Percentiles rank a stretch among this genome's conserved stretches.
These are phyloP conservation scores for Haplosporangium sp. DNA, from an alignment of 371 early-diverging fungal genomes.

Conservation along the genomic window DNA sequence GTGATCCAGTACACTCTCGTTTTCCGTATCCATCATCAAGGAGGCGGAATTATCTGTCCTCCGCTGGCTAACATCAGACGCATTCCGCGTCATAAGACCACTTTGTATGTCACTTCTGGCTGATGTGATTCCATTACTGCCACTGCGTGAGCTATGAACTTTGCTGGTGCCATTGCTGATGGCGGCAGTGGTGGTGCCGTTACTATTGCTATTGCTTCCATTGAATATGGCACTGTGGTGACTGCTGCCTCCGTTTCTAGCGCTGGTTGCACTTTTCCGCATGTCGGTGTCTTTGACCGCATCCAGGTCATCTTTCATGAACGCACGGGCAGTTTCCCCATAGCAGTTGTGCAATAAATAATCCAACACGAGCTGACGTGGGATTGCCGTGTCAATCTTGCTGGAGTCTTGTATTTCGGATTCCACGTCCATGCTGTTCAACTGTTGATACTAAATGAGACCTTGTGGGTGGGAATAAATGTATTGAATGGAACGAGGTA, in stretches of 20 bases:
- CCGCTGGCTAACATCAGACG: conserved; percentile 28
- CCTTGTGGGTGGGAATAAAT: not conserved
- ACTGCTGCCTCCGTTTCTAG: not conserved
- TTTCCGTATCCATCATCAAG: conserved; percentile 30
- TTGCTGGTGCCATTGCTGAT: not conserved
- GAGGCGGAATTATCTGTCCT: conserved; percentile 14
- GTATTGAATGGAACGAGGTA: not conserved
- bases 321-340: conserved; percentile 71
- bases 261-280: conserved; percentile 4
- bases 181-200: conserved; percentile 10
- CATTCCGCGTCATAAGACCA: conserved; percentile 37
- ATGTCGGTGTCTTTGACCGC: conserved; percentile 29
- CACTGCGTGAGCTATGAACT: too few species aligned
- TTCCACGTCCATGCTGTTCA: conserved; percentile 45
- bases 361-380: conserved; percentile 59
- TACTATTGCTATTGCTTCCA: conserved; percentile 9
- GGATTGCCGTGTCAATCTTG: conserved; percentile 50
- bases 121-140: conserved; percentile 6
- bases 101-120: conserved; percentile 20
- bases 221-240: not conserved
- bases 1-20: conserved; percentile 25
- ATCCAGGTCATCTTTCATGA: conserved; percentile 61
- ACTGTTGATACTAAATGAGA: not conserved
- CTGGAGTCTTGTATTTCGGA: conserved; percentile 34
- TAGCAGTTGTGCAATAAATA: conserved; percentile 72